phyloP scores from a whole-genome alignment of 306 rosid species.

The Neltuma alba region DNA sequence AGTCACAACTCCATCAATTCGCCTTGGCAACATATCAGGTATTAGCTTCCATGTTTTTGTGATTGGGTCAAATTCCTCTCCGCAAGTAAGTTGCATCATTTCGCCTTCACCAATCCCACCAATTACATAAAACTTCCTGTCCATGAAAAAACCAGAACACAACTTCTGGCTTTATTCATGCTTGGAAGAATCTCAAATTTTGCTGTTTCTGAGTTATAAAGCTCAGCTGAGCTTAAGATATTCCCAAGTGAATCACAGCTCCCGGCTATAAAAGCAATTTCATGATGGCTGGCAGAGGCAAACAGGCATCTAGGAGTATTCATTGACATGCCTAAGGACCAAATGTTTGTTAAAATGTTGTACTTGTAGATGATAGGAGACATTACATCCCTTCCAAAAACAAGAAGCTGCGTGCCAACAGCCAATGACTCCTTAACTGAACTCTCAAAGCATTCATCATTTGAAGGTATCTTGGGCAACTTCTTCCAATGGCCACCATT shows the following conservation, averaged over 20 bases:
- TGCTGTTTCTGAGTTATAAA: constrained; percentile 69
- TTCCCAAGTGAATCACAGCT: constrained; percentile 72
- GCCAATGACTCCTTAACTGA: constrained; percentile 81
- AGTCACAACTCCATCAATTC: constrained; percentile 47
- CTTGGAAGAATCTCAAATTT: constrained; percentile 61
- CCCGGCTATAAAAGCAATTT: constrained; percentile 76
- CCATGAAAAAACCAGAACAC: constrained; percentile 72
- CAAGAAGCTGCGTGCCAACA: constrained; percentile 83
- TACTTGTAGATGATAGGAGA: constrained; percentile 69
- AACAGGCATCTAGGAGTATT: constrained; percentile 75
- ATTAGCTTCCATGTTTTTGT: constrained; percentile 64
- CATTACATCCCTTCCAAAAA: constrained; percentile 68
- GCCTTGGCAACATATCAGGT: constrained; percentile 69
- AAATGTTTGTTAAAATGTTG: constrained; percentile 61
- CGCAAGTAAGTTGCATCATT: constrained; percentile 52
- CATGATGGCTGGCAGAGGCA: constrained; percentile 73
- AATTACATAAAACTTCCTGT: constrained; percentile 66
- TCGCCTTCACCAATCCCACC: constrained; percentile 64
- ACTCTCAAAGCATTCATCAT: constrained; percentile 70
- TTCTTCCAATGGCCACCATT: constrained; percentile 56
- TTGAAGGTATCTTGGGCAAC: constrained; percentile 66
- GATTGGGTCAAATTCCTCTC: constrained; percentile 66
- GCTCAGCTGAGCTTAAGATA: constrained; percentile 64
- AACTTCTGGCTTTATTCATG: constrained; percentile 72
- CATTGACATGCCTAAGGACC: constrained; percentile 70